Evolutionary conservation across 306 rosid genomes (phyloP).

Genomic region (Prunus mongolica): DNA sequence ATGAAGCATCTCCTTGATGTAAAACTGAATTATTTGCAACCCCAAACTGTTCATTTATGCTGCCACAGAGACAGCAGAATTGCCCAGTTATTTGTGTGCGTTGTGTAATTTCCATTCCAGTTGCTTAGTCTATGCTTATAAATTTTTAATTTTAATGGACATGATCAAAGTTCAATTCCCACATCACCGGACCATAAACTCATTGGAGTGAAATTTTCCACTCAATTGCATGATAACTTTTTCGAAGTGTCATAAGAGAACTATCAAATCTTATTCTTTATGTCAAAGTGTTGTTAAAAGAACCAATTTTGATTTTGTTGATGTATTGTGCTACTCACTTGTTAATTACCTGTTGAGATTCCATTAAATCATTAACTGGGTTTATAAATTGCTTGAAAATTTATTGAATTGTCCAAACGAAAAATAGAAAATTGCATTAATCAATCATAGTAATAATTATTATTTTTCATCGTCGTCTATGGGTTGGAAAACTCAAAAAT

Average conservation of each 20-base stretch:
- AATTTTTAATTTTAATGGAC: neutral
- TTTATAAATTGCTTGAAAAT: too few species aligned
- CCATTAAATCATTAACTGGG: too few species aligned
- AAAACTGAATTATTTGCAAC: slow-evolving; percentile 26
- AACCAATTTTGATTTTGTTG: too few species aligned
- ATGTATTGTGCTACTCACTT: too few species aligned
- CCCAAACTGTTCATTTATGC: slow-evolving; percentile 25
- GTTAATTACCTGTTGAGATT: too few species aligned
- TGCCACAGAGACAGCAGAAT: slow-evolving; percentile 25
- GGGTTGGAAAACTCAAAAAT: slow-evolving; percentile 18
- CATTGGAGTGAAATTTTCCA: too few species aligned
- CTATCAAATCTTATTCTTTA: too few species aligned
- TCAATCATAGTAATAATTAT: neutral
- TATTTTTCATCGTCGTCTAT: slow-evolving; percentile 11
- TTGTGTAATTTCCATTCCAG: slow-evolving; percentile 12
- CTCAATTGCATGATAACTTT: too few species aligned
- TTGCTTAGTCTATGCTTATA: slow-evolving; percentile 28
- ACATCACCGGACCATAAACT: too few species aligned
- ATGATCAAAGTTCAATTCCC: too few species aligned
- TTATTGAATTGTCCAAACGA: neutral
- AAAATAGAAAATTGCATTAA: neutral
- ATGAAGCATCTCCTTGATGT: slow-evolving; percentile 23
- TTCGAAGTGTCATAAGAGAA: too few species aligned
- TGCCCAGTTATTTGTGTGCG: slow-evolving; percentile 21
- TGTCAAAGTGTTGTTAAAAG: too few species aligned